A percentile compares a stretch with the other conserved stretches of the same genome.
phyloP scores from a whole-genome alignment of 805 yeast genomes.

The Ogataea ramenticola region DNA sequence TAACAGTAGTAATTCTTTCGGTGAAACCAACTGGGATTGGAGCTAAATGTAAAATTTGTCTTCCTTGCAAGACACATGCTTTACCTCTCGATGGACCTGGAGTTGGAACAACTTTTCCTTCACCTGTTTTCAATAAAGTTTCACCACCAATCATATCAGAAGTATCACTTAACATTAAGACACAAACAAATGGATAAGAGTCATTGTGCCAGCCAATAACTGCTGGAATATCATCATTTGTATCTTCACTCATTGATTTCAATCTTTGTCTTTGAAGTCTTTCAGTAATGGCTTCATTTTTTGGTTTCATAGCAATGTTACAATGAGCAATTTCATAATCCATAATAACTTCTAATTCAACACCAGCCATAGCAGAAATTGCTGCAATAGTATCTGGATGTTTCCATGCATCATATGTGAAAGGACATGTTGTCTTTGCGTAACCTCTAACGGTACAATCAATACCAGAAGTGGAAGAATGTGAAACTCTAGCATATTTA shows the following conservation, averaged over 20 bases:
- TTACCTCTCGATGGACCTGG: slow-evolving; percentile 41
- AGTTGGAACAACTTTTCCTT: slow-evolving; percentile 25
- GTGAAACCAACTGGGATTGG: slow-evolving; percentile 33
- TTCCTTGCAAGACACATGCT: slow-evolving; percentile 43
- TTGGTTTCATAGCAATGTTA: slow-evolving; percentile 40
- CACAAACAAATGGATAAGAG: slow-evolving; percentile 60
- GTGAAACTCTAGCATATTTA: slow-evolving; percentile 35
- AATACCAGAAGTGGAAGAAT: slow-evolving; percentile 39
- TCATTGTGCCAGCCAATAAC: slow-evolving; percentile 60
- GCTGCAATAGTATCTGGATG: slow-evolving; percentile 51
- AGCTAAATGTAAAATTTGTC: slow-evolving; percentile 39
- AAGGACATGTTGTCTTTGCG: slow-evolving; percentile 39
- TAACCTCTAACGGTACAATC: slow-evolving; percentile 47
- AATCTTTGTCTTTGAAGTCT: slow-evolving; percentile 16
- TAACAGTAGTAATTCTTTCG: slow-evolving; percentile 38
- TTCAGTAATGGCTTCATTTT: slow-evolving; percentile 27
- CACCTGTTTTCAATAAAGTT: slow-evolving; percentile 43
- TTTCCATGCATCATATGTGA: slow-evolving; percentile 50
- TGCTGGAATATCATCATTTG: slow-evolving; percentile 38
- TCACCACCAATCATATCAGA: slow-evolving; percentile 55
- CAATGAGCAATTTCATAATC: slow-evolving; percentile 52
- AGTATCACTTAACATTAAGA: slow-evolving; percentile 55
- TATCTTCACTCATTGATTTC: slow-evolving; percentile 14
- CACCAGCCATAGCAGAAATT: slow-evolving; percentile 51
- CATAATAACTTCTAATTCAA: slow-evolving; percentile 45